A percentile compares a stretch with the other conserved stretches of the same genome.
Conservation (phyloP, 164 flowering plant species). For the Malania oleifera region DNA sequence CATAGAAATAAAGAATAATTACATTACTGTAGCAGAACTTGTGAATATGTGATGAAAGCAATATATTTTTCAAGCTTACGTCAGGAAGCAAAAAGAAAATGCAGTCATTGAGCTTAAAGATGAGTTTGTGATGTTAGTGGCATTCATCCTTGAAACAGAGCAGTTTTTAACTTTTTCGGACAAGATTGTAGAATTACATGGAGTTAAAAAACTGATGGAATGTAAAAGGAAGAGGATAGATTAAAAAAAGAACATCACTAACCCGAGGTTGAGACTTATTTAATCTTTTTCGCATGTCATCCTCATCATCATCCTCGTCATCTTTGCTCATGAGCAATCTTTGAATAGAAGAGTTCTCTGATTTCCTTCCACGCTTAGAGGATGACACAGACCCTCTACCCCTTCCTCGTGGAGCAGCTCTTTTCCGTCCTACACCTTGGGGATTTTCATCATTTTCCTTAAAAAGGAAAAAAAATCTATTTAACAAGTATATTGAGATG, state of each 20-base stretch:
- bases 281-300: constrained; percentile 43
- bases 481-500: background rate
- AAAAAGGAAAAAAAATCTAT: background rate
- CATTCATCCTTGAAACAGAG: too few relatives aligned
- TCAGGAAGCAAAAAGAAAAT: too few relatives aligned
- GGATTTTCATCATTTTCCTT: constrained; percentile 58
- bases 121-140: too few relatives aligned
- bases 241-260: constrained; percentile 17
- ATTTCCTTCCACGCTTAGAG: constrained; percentile 74
- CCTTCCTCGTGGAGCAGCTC: constrained; percentile 80
- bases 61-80: too few relatives aligned
- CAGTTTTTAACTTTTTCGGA: too few relatives aligned
- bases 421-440: constrained; percentile 62
- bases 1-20: too few relatives aligned
- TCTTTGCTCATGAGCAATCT: constrained; percentile 51
- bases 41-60: too few relatives aligned
- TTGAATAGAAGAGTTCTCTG: constrained; percentile 55
- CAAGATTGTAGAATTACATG: too few relatives aligned
- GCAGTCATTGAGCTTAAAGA: too few relatives aligned
- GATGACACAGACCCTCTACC: constrained; percentile 60
- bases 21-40: too few relatives aligned
- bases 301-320: constrained; percentile 77
- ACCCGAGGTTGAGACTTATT: constrained; percentile 79
- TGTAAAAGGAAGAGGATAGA: background rate
- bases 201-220: background rate